Percentiles rank a stretch among this genome's conserved stretches.
Evolutionary conservation across 2,329 filamentous ascomycete species (phyloP).

Genomic region (Colletotrichum noveboracense): DNA sequence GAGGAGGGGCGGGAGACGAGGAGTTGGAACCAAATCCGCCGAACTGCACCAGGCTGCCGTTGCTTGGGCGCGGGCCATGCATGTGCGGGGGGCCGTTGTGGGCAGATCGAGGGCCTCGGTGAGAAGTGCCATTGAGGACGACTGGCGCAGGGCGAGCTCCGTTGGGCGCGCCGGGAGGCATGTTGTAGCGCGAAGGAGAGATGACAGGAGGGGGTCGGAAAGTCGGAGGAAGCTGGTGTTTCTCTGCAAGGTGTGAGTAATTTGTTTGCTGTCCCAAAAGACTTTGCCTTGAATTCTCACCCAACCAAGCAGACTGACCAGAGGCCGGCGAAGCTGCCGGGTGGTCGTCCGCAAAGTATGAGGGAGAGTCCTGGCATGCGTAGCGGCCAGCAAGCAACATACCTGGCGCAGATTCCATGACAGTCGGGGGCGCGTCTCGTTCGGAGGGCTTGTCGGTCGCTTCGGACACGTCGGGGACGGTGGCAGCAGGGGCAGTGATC

Average conservation of each 20-base stretch:
- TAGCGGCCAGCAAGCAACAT: neutral
- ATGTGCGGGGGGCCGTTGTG: slow-evolving; percentile 40
- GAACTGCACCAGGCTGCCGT: slow-evolving; percentile 59
- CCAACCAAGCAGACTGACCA: neutral
- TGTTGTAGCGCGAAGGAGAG: slow-evolving; percentile 43
- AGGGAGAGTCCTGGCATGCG: neutral
- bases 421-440: neutral
- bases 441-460: slow-evolving; percentile 15
- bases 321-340: neutral
- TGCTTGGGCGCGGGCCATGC: slow-evolving; percentile 60
- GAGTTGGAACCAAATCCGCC: slow-evolving; percentile 61
- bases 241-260: neutral
- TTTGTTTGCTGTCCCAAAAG: neutral
- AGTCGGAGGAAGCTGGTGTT: neutral
- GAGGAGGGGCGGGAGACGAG: slow-evolving; percentile 61
- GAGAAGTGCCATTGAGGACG: slow-evolving; percentile 37
- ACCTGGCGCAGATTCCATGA: slow-evolving; percentile 1
- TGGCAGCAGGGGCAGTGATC: neutral
- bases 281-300: neutral
- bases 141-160: slow-evolving; percentile 31
- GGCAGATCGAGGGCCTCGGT: slow-evolving; percentile 35
- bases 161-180: slow-evolving; percentile 32
- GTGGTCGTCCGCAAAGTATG: neutral
- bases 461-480: neutral
- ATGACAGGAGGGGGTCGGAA: slow-evolving; percentile 34